Evolutionary conservation across 768 basidiomycete species (phyloP), one percentile per base, ranked within the genome.

Genomic region (Saitozyma podzolica): DNA sequence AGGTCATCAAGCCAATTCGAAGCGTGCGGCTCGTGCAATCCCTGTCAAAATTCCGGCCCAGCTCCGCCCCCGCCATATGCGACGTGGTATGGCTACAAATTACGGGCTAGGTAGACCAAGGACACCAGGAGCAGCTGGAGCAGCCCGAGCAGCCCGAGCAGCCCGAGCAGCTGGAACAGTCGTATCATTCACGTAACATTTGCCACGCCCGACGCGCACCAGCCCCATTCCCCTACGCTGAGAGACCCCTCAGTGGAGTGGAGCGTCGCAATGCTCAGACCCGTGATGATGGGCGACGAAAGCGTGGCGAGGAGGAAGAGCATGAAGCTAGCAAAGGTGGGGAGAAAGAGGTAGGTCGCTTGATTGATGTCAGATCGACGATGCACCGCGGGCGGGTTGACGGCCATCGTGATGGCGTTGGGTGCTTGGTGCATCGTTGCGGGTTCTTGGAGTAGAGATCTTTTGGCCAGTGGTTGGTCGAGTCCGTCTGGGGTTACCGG

Each of bases 341-440:
- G 72, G 56, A 76, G 71, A 60, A 69, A 69, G 13, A 76, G 65
- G 48, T 63, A 67, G 11, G 74, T 73, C 6, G 72, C 74, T 67
- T 73, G 74, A 64, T 76, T 76, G 14, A 61, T 62, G 54, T 64
- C 62, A 55, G 65, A 64, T 29, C 50, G 54, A 8, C 16, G 63
- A 17, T 19, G 57, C 5, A 19, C 51, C 9, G 56, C 42, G 11
- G 65, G 66, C 17, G 56, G 62, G 53, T 64, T 73, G 60, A 70
- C 64, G 62, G 60, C 53, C 20, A 70, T n/a, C 17, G 62, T 50
- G 17, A 52, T 43, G 20, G 68, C 66, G 17, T 63, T 16, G 9
- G 58, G 43, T 45, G 3, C 45, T 47, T 47, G 11, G 45, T 47
- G 45, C 45, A 17, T 11, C 45, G 11, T 11, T 6, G 2, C 45